Conservation (phyloP, 441 rosid species). For the Adansonia grandidieri region DNA sequence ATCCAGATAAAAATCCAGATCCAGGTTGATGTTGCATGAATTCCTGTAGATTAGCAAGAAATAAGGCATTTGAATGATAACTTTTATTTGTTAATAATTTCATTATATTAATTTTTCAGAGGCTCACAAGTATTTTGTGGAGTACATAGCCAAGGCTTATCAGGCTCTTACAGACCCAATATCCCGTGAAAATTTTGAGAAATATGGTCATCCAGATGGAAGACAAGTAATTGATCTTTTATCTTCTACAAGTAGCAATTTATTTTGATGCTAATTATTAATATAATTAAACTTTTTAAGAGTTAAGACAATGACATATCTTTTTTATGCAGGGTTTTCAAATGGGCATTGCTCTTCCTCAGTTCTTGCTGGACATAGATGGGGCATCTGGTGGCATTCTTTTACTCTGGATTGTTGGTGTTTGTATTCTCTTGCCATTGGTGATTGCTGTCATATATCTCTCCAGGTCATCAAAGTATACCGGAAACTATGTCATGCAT, state of each 20-base stretch:
- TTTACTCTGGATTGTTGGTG: slow-evolving; percentile 95
- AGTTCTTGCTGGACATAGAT: slow-evolving; percentile 85
- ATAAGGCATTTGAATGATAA: slow-evolving; percentile 26
- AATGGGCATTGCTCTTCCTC: slow-evolving; percentile 99
- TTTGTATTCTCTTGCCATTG: slow-evolving; percentile 95
- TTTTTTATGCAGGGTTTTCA: slow-evolving; percentile 81
- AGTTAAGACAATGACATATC: slow-evolving; percentile 29
- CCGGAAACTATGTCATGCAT: slow-evolving; percentile 98
- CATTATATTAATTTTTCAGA: slow-evolving; percentile 46
- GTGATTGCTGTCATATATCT: slow-evolving; percentile 96
- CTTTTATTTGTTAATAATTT: slow-evolving; percentile 26
- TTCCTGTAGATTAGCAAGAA: slow-evolving; percentile 18
- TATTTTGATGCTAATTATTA: slow-evolving; percentile 16
- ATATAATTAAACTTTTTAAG: not conserved
- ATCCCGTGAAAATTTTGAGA: slow-evolving; percentile 97
- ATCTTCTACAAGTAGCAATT: slow-evolving; percentile 15
- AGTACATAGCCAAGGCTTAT: slow-evolving; percentile 93
- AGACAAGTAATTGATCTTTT: slow-evolving; percentile 64
- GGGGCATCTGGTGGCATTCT: slow-evolving; percentile 98
- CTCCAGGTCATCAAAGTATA: slow-evolving; percentile 92
- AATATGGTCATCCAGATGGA: slow-evolving; percentile 99
- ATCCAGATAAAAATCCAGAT: slow-evolving; percentile 99
- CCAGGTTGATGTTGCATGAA: slow-evolving; percentile 63
- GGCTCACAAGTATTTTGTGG: slow-evolving; percentile 88
- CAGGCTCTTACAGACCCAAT: slow-evolving; percentile 95